phyloP scores from a whole-genome alignment of 2,329 filamentous ascomycete species.

The Fusarium subglutinans region DNA sequence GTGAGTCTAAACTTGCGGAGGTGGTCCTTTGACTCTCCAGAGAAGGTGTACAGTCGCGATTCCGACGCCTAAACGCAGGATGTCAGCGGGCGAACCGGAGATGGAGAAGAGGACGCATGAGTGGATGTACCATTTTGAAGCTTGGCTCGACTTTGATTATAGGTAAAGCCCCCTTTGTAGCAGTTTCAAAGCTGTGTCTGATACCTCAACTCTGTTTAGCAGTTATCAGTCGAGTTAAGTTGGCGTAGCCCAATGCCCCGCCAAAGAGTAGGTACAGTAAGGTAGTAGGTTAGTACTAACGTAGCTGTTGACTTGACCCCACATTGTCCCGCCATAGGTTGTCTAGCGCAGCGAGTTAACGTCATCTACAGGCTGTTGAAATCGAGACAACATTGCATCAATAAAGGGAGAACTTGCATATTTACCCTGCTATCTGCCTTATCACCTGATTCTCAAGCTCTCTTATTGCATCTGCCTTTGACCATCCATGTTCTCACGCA shows the following conservation, averaged over 20 bases:
- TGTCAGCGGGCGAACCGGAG: slow-evolving; percentile 18
- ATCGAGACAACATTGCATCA: slow-evolving; percentile 14
- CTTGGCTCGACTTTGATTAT: background rate
- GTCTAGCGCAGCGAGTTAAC: slow-evolving; percentile 19
- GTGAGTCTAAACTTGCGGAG: slow-evolving; percentile 94
- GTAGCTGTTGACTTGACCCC: slow-evolving; percentile 4
- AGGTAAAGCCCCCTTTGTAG: background rate
- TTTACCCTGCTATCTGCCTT: background rate
- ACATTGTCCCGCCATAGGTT: slow-evolving; percentile 22
- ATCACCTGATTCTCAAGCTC: background rate
- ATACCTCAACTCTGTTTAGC: background rate
- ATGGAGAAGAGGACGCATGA: background rate
- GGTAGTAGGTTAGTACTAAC: too few relatives aligned
- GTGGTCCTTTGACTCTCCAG: slow-evolving; percentile 85
- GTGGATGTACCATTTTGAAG: slow-evolving; percentile 29
- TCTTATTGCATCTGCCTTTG: slow-evolving; percentile 5
- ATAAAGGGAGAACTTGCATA: slow-evolving; percentile 9
- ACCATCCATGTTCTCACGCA: slow-evolving; percentile 75
- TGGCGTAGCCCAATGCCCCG: slow-evolving; percentile 24
- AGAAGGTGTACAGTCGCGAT: slow-evolving; percentile 91
- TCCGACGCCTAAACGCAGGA: slow-evolving; percentile 67
- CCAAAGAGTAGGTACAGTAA: slow-evolving; percentile 16
- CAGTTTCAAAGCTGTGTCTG: slow-evolving; percentile 4
- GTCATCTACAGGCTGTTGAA: slow-evolving; percentile 24
- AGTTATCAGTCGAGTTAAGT: slow-evolving; percentile 25